phyloP scores from a whole-genome alignment of 2,329 filamentous ascomycete species.

The Aaosphaeria pasadenensis region DNA sequence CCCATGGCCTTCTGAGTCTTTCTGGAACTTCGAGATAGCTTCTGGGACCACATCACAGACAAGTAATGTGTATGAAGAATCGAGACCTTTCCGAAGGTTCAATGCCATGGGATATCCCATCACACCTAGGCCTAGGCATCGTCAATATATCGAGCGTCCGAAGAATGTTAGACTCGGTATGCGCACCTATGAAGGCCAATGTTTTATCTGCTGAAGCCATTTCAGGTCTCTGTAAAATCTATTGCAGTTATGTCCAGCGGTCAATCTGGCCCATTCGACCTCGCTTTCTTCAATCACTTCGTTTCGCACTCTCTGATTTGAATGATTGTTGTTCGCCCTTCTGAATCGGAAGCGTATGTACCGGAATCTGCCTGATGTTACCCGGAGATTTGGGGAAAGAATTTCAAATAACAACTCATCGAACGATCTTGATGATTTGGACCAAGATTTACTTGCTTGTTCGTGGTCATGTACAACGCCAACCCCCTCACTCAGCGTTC shows the following conservation, averaged over 20 bases:
- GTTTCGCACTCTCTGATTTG: too few relatives aligned
- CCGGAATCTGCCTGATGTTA: too few relatives aligned
- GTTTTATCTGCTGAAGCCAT: constrained; percentile 20
- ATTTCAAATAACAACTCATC: too few relatives aligned
- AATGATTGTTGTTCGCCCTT: too few relatives aligned
- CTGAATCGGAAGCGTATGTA: too few relatives aligned
- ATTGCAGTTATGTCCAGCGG: too few relatives aligned
- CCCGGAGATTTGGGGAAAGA: too few relatives aligned
- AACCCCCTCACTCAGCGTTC: neutral
- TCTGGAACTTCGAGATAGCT: constrained; percentile 37
- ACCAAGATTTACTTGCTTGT: neutral
- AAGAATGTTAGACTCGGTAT: neutral
- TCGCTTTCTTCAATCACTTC: too few relatives aligned
- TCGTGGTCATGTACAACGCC: neutral
- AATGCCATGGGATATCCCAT: constrained; percentile 45
- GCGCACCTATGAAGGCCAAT: constrained; percentile 21
- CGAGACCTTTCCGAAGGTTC: constrained; percentile 38
- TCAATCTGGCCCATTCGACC: too few relatives aligned
- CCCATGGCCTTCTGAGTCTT: constrained; percentile 33
- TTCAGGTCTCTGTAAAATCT: too few relatives aligned
- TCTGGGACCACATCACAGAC: constrained; percentile 40
- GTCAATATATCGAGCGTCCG: too few relatives aligned
- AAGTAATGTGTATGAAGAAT: constrained; percentile 26
- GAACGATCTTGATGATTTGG: too few relatives aligned
- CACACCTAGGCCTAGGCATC: constrained; percentile 33